phyloP scores from a whole-genome alignment of 2,329 filamentous ascomycete species.

The Aspergillus sp. region DNA sequence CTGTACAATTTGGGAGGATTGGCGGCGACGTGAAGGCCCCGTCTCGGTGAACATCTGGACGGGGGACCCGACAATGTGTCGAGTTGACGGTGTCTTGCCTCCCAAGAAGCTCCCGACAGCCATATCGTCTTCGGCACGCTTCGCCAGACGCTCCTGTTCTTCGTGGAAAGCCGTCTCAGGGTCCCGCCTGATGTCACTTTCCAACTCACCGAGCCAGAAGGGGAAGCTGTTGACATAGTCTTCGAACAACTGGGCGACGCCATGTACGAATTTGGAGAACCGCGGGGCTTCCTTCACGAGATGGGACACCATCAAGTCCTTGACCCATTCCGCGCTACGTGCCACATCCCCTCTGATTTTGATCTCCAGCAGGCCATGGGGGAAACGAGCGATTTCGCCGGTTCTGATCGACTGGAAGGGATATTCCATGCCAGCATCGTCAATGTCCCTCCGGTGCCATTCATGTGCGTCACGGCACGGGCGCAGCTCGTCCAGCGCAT shows the following conservation, averaged over 20 bases:
- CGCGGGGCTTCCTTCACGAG: conserved; percentile 84
- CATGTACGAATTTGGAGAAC: conserved; percentile 97
- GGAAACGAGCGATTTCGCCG: conserved; percentile 88
- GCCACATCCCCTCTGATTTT: conserved; percentile 64
- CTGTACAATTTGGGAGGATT: conserved; percentile 29
- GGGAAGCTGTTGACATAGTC: conserved; percentile 95
- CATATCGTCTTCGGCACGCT: conserved; percentile 80
- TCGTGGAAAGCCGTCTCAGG: conserved; percentile 87
- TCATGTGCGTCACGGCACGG: conserved; percentile 84
- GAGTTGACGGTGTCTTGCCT: conserved; percentile 39
- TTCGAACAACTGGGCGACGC: conserved; percentile 87
- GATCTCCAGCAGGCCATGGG: conserved; percentile 88
- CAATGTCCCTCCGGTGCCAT: conserved; percentile 92
- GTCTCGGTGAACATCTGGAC: conserved; percentile 29
- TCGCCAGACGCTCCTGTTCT: conserved; percentile 80
- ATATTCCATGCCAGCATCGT: conserved; percentile 77
- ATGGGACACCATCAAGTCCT: conserved; percentile 89
- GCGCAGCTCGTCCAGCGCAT: conserved; percentile 74
- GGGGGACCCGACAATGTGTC: conserved; percentile 38
- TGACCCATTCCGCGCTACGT: conserved; percentile 80
- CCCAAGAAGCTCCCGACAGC: conserved; percentile 87
- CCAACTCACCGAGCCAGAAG: conserved; percentile 91
- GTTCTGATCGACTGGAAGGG: conserved; percentile 86
- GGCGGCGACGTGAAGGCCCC: conserved; percentile 24
- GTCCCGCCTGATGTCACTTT: conserved; percentile 90